Percentiles rank a stretch among this genome's conserved stretches.
Evolutionary conservation across 176 grass and related monocot genomes (phyloP).

Genomic region (Eleusine indica): DNA sequence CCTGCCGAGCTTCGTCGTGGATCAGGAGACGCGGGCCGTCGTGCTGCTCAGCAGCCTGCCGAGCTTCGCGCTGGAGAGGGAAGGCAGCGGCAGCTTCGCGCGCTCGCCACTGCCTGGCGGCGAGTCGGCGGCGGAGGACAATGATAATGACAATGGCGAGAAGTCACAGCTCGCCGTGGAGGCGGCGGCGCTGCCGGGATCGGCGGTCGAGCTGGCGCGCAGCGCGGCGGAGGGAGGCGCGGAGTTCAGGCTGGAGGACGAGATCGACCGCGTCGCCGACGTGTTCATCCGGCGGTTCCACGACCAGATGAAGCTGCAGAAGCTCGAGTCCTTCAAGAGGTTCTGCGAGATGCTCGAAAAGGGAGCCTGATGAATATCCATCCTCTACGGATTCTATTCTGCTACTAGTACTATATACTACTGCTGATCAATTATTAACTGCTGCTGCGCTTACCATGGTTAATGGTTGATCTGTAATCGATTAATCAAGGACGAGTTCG

Average conservation of each 20-base stretch:
- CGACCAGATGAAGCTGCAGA: constrained; percentile 91
- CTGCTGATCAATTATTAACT: neutral
- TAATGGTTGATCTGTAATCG: neutral
- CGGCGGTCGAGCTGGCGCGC: constrained; percentile 65
- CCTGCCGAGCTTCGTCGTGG: constrained; percentile 50
- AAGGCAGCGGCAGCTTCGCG: neutral
- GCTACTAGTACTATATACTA: too few species aligned
- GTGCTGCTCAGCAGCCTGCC: constrained; percentile 59
- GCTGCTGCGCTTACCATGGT: neutral
- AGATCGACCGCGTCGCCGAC: constrained; percentile 78
- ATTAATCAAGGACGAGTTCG: neutral
- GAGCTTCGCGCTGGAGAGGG: constrained; percentile 43
- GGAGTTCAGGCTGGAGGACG: constrained; percentile 76
- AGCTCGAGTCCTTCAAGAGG: constrained; percentile 98
- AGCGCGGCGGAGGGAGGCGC: constrained; percentile 49
- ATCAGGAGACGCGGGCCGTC: constrained; percentile 55
- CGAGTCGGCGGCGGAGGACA: constrained; percentile 21
- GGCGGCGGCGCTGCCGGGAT: neutral
- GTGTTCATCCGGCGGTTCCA: constrained; percentile 81
- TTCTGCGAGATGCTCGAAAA: constrained; percentile 83
- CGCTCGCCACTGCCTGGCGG: constrained; percentile 9
- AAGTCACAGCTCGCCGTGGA: constrained; percentile 45
- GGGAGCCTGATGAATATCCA: constrained; percentile 12
- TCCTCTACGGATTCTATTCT: neutral
- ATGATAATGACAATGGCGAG: neutral